Percentiles rank a stretch among this genome's conserved stretches.
phyloP scores from a whole-genome alignment of 108 stramenopile genomes.

The Pseudonitzschia multiseries region DNA sequence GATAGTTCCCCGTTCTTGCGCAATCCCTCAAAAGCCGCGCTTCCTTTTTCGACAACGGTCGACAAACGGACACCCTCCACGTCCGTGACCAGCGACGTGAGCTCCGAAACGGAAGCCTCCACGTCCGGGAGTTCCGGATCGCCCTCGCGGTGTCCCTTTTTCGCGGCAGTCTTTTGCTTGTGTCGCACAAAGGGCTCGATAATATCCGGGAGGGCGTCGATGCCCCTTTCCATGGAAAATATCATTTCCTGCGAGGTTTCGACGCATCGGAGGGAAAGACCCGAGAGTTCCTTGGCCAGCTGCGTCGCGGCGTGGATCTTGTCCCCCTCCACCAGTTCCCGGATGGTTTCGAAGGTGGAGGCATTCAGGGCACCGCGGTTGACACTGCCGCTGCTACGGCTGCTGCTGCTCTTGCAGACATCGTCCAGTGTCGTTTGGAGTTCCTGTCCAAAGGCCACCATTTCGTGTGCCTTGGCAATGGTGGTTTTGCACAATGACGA shows the following conservation, averaged over 20 bases:
- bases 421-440: constrained; percentile 7
- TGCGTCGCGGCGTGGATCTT: background rate
- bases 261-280: background rate
- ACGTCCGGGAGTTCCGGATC: constrained; percentile 10
- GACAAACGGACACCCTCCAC: background rate
- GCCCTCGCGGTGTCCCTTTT: background rate
- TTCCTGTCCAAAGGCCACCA: constrained; percentile 11
- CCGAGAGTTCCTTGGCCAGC: background rate
- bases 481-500: background rate
- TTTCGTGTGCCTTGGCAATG: constrained; percentile 6
- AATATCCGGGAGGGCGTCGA: constrained; percentile 3
- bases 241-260: constrained; percentile 1
- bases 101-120: background rate
- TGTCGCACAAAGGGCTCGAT: background rate
- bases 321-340: background rate
- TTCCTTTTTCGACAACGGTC: background rate
- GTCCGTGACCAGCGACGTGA: background rate
- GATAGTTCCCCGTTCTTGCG: constrained; percentile 6
- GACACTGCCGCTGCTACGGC: background rate
- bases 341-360: background rate
- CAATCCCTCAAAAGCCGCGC: constrained; percentile 8
- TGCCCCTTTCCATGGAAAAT: constrained; percentile 3
- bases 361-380: background rate
- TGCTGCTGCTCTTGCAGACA: background rate
- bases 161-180: background rate